Conservation (phyloP, 495 filamentous ascomycete genomes). For the Monascus purpureus region DNA sequence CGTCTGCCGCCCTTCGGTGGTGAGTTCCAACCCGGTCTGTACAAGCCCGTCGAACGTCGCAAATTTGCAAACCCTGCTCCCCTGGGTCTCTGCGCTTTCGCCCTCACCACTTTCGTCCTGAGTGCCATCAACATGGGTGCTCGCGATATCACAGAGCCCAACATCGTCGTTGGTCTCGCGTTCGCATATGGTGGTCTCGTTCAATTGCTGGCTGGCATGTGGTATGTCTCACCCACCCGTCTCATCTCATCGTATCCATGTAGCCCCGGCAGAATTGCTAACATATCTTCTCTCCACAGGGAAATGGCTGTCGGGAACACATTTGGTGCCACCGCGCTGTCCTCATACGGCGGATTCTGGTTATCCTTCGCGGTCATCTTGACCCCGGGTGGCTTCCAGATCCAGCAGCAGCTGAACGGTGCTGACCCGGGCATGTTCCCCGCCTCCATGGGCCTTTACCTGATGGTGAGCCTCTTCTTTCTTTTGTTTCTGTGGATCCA, state of each 20-base stretch:
- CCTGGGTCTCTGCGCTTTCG: conserved; percentile 78
- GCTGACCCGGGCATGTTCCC: conserved; percentile 27
- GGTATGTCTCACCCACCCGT: no score
- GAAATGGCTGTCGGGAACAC: conserved; percentile 98
- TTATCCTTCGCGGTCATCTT: conserved; percentile 78
- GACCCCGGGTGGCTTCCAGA: conserved; percentile 63
- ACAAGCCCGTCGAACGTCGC: conserved; percentile 56
- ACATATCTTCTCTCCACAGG: conserved; percentile 32
- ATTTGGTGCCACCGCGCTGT: conserved; percentile 92
- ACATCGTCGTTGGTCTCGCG: conserved; percentile 55
- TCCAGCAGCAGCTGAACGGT: conserved; percentile 18
- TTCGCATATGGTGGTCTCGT: conserved; percentile 80
- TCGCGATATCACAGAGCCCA: conserved; percentile 43
- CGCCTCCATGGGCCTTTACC: conserved; percentile 70
- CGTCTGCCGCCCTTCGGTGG: conserved; percentile 77
- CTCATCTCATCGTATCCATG: no score
- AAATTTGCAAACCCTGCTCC: conserved; percentile 86
- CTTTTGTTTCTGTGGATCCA: no score
- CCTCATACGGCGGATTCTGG: conserved; percentile 98
- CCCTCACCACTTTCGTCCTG: conserved; percentile 88
- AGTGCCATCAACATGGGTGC: conserved; percentile 69
- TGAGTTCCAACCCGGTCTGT: conserved; percentile 92
- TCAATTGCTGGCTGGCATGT: conserved; percentile 93
- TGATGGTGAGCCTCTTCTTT: conserved; percentile 40
- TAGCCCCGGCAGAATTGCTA: background rate